phyloP scores from a whole-genome alignment of 179 eudicot genomes.

The Silene coronaria region DNA sequence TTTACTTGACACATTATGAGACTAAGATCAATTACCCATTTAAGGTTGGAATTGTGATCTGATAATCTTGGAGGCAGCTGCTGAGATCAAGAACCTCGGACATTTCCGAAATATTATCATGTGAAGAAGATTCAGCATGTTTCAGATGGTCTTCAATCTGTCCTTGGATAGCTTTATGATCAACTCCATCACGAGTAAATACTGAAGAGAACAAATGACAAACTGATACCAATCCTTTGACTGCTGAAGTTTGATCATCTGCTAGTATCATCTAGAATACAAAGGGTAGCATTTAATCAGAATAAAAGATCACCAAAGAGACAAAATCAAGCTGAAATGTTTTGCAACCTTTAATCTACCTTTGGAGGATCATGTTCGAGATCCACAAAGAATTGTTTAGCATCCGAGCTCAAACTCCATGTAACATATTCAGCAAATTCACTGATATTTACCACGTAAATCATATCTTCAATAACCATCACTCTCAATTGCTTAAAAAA shows the following conservation, averaged over 20 bases:
- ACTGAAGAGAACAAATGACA: constrained; percentile 52
- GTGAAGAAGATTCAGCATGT: constrained; percentile 27
- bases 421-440: constrained; percentile 57
- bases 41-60: constrained; percentile 76
- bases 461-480: constrained; percentile 93
- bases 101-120: constrained; percentile 23
- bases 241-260: constrained; percentile 32
- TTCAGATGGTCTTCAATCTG: constrained; percentile 20
- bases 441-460: constrained; percentile 57
- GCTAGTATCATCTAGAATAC: constrained; percentile 51
- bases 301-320: background rate
- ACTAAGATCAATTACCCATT: constrained; percentile 60
- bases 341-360: constrained; percentile 30
- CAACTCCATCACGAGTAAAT: constrained; percentile 47
- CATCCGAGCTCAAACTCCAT: constrained; percentile 48
- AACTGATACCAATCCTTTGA: constrained; percentile 49
- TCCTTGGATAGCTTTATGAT: constrained; percentile 27
- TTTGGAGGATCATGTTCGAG: constrained; percentile 86
- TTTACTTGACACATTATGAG: constrained; percentile 1
- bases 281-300: constrained; percentile 2
- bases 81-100: constrained; percentile 62
- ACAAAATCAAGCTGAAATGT: constrained; percentile 8
- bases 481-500: constrained; percentile 55
- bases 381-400: constrained; percentile 52
- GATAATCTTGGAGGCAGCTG: constrained; percentile 52